Conservation (phyloP, 139 green algal species). For the Auxenochlorella pyrenoidosa region DNA sequence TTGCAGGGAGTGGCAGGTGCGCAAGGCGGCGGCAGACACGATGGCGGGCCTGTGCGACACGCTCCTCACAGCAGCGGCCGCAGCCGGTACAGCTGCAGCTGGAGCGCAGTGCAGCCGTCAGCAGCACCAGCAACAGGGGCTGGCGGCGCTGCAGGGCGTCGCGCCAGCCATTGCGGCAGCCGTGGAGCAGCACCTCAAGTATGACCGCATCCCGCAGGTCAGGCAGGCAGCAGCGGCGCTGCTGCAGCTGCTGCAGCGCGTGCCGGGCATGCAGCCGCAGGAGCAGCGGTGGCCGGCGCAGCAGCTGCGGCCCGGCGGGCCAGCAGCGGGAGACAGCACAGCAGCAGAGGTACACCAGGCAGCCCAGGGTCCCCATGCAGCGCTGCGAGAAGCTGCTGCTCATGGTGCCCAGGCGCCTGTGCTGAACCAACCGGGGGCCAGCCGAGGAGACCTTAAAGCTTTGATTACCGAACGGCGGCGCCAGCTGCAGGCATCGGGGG, state of each 20-base stretch:
- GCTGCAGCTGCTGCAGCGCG: constrained; percentile 1
- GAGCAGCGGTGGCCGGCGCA: neutral
- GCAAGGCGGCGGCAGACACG: constrained; percentile 31
- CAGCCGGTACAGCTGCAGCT: neutral
- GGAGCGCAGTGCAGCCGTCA: too few relatives aligned
- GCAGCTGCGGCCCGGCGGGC: neutral
- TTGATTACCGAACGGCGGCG: constrained; percentile 11
- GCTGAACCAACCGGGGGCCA: too few relatives aligned
- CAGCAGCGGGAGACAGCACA: too few relatives aligned
- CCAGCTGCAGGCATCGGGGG: constrained; percentile 1
- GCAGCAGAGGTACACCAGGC: neutral
- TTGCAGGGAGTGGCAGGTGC: constrained; percentile 38
- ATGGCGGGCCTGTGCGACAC: neutral
- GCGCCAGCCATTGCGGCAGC: neutral
- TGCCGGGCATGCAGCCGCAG: constrained; percentile 5
- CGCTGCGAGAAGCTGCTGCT: neutral
- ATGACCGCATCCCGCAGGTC: constrained; percentile 32
- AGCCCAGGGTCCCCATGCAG: neutral
- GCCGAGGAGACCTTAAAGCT: neutral
- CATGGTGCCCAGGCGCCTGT: neutral
- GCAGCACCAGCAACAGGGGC: constrained; percentile 22
- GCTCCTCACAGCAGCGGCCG: neutral
- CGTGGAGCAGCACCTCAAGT: constrained; percentile 21
- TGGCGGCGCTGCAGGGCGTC: neutral
- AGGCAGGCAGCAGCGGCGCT: neutral